Base-by-base conservation (phyloP, 2,329 filamentous ascomycete genomes). In the Aspergillus alliaceus region DNA sequence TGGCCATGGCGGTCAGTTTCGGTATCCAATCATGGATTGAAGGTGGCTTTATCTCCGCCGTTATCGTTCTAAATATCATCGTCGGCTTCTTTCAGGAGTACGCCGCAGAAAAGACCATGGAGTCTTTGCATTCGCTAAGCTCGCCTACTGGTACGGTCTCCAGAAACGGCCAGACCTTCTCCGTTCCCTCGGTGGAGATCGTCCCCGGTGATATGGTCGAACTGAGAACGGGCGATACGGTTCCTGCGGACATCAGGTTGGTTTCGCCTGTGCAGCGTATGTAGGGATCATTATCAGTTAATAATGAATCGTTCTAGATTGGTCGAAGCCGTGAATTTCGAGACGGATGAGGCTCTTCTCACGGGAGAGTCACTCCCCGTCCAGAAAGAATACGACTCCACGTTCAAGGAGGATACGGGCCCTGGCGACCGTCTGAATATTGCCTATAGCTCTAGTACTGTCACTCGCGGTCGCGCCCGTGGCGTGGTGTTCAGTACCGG, bases 1-100 rank as follows among this genome's bases (percentile, higher is more conserved):
- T 90, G 68, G 89, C 90, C 64, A 90, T 90, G 86, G 86, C 86
- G 56, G 79, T 84, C 51, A 81, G 80, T 67, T 83, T 82, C 65
- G 83, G 81, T 32, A 82, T 84, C 22, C 71, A 78, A 34, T 83
- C 84, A 57, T 85, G 79, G 68, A 81, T 86, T 53, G 84, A 86
- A 74, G 84, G 83, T 22, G 83, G 81, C 52, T 84, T 86, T 49
- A 83, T 86, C 57, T 78, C 78, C 8, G 84, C 81, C 6, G 83
- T 86, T 64, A 86, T 86, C 58, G 67, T 79, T 3, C 75, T 85
- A 34, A 86, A 86, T 64, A 79, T 85, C 53, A 68, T 80, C 1
- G 83, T 86, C 59, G 84, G 84, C 12, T 85, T 86, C 65, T 83
- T 82, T 62, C 84, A 86, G 66, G 84, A 86, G 66, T 86, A 82